Percentiles rank a stretch among this genome's conserved stretches.
These are phyloP conservation scores for Cyclotella sp. DNA, from an alignment of 108 stramenopile genomes.

Conservation along the genomic window DNA sequence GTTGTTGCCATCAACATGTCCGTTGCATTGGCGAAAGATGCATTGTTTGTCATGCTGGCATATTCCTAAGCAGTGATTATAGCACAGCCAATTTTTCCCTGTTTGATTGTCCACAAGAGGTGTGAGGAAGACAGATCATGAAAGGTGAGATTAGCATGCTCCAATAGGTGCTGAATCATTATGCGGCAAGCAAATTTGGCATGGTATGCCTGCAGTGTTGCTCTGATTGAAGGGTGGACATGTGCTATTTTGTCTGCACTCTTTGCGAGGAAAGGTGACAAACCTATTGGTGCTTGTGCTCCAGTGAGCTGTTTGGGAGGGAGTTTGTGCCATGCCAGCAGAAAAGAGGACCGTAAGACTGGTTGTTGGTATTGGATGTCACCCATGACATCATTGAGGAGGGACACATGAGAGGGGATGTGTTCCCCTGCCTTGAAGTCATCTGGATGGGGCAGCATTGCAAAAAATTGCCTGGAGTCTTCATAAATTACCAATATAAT, in stretches of 20 bases:
- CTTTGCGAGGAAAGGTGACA: too few relatives aligned
- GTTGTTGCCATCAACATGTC: neutral
- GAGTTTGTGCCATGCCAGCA: neutral
- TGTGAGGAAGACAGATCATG: neutral
- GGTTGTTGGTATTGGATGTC: neutral
- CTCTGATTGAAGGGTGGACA: neutral
- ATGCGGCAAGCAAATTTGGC: neutral
- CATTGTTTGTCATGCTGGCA: neutral
- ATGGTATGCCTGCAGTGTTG: neutral
- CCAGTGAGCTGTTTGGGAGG: too few relatives aligned
- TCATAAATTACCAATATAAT: conserved; percentile 15
- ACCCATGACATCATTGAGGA: neutral
- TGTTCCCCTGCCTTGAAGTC: neutral
- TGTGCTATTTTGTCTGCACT: neutral
- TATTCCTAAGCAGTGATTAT: neutral
- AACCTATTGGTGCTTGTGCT: neutral
- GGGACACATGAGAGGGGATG: neutral
- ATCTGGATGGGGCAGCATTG: neutral
- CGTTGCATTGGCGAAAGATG: neutral
- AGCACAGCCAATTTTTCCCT: neutral
- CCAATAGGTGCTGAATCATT: neutral
- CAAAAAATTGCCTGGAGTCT: neutral
- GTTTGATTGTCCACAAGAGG: neutral
- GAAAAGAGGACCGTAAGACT: conserved; percentile 5
- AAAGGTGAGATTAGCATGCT: neutral